Conservation (phyloP, 257 asterid species). For the Solanum boliviense region DNA sequence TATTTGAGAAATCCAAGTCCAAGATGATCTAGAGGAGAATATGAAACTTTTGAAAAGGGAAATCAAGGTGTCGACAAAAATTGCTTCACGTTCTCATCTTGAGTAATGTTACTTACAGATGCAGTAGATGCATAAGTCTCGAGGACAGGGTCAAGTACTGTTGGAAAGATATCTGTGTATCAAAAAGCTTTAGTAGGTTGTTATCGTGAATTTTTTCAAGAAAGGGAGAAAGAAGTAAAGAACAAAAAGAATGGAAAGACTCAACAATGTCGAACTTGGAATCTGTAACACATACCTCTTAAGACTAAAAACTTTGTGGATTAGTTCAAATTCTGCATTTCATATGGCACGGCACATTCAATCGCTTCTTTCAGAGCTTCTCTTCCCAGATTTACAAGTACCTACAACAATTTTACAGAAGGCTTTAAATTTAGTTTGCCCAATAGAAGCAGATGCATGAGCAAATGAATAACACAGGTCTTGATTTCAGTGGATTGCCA, state of each 20-base stretch:
- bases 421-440: background rate
- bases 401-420: slow-evolving; percentile 13
- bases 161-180: background rate
- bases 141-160: background rate
- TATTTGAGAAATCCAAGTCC: background rate
- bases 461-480: background rate
- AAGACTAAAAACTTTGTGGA: background rate
- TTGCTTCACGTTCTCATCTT: background rate
- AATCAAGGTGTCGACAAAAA: background rate
- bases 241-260: background rate
- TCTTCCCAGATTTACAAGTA: slow-evolving; percentile 26
- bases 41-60: background rate
- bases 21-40: background rate
- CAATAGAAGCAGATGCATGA: background rate
- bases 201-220: background rate
- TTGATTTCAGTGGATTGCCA: background rate
- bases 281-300: background rate
- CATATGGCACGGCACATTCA: slow-evolving; percentile 27
- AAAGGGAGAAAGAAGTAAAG: background rate
- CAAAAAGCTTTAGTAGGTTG: background rate
- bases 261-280: background rate
- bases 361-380: slow-evolving; percentile 41
- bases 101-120: background rate
- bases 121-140: background rate
- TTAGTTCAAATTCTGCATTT: slow-evolving; percentile 9